phyloP scores from a whole-genome alignment of 257 asterid genomes.

The Gentiana dahurica region DNA sequence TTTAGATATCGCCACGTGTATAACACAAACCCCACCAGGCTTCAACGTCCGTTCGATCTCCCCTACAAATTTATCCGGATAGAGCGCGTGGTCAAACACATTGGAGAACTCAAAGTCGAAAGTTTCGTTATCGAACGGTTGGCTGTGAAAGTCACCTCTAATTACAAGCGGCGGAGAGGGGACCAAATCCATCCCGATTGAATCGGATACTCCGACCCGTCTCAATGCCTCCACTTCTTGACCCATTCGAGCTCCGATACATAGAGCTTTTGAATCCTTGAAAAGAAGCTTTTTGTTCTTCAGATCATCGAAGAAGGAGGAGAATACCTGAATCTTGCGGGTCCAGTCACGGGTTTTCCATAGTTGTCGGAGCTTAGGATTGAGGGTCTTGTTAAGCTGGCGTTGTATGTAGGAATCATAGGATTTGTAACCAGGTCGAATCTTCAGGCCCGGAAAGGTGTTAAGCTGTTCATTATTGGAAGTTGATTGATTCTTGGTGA shows the following conservation, averaged over 20 bases:
- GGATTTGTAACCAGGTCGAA: constrained; percentile 68
- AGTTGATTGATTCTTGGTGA: constrained; percentile 8
- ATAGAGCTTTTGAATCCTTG: constrained; percentile 49
- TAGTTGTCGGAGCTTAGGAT: constrained; percentile 53
- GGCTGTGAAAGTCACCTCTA: constrained; percentile 66
- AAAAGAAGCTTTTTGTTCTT: constrained; percentile 23
- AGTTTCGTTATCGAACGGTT: constrained; percentile 47
- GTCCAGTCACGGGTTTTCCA: constrained; percentile 90
- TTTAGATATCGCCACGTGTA: constrained; percentile 61
- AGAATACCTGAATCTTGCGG: constrained; percentile 50
- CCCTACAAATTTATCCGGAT: constrained; percentile 49
- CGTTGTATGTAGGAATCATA: constrained; percentile 59
- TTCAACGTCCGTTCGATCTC: constrained; percentile 76
- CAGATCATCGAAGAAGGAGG: constrained; percentile 36
- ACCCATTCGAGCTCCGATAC: constrained; percentile 78
- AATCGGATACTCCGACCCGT: constrained; percentile 47
- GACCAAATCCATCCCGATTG: constrained; percentile 70
- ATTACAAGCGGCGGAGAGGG: constrained; percentile 72
- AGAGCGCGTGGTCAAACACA: constrained; percentile 85
- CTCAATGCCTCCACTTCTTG: constrained; percentile 77
- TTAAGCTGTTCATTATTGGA: background rate
- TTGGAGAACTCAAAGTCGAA: constrained; percentile 88
- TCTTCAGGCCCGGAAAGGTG: constrained; percentile 30
- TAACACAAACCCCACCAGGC: constrained; percentile 56
- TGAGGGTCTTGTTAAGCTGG: constrained; percentile 84